These are phyloP conservation scores for Lasiodiplodia gonubiensis DNA, from an alignment of 2,329 filamentous ascomycete species.

Conservation along the genomic window DNA sequence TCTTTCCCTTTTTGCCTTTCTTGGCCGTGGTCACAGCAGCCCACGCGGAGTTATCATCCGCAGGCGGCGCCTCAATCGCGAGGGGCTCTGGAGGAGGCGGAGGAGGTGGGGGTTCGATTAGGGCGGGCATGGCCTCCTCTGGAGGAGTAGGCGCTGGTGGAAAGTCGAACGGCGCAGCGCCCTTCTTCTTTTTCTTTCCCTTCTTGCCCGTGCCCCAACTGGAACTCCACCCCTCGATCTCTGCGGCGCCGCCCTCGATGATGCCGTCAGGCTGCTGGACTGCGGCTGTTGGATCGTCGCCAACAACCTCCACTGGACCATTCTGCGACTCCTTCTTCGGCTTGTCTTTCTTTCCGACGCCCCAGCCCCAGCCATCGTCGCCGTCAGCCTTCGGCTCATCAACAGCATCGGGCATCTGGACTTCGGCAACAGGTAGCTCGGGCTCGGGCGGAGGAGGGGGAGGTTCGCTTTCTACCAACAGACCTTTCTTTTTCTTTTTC, in stretches of 20 bases:
- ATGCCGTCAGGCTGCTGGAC: conserved; percentile 28
- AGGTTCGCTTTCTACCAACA: conserved; percentile 35
- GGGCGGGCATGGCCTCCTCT: conserved; percentile 2
- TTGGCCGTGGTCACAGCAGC: conserved; percentile 7
- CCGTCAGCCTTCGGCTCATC: conserved; percentile 23
- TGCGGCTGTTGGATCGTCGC: conserved; percentile 10
- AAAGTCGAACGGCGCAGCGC: conserved; percentile 14
- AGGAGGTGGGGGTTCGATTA: conserved; percentile 8
- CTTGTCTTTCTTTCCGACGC: conserved; percentile 34
- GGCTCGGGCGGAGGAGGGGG: conserved; percentile 28
- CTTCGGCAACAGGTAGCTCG: conserved; percentile 42
- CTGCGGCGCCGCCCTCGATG: conserved; percentile 13
- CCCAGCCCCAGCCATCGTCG: conserved; percentile 28
- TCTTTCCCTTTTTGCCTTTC: conserved; percentile 27
- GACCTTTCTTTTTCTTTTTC: conserved; percentile 45
- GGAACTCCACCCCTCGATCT: conserved; percentile 15
- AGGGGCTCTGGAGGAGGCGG: conserved; percentile 15
- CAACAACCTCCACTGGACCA: conserved; percentile 26
- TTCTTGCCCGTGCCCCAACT: conserved; percentile 22
- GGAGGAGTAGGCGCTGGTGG: conserved; percentile 26
- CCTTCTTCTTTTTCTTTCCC: conserved; percentile 30
- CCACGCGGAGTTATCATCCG: conserved; percentile 8
- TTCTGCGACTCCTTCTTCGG: conserved; percentile 38
- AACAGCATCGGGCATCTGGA: conserved; percentile 28
- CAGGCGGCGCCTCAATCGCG: conserved; percentile 25